Evolutionary conservation across 2,329 filamentous ascomycete genomes (phyloP), one percentile per base, ranked within the genome.

Genomic region (Xenosphaeropsis pyriputrescens): DNA sequence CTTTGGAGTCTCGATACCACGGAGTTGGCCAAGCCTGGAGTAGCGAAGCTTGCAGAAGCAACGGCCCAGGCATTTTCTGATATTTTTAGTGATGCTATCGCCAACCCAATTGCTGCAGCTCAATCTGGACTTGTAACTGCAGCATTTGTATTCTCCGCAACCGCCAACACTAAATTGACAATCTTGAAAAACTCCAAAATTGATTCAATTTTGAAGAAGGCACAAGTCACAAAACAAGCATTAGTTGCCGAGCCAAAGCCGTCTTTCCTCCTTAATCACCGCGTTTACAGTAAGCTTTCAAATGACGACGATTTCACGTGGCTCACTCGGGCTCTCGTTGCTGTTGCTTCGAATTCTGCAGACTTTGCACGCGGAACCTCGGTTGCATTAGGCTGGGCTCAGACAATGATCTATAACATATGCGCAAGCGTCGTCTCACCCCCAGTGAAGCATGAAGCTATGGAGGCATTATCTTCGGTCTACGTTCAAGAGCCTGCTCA

Each of bases 101-200:
- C 79, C 17, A 96, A 94, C 57, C 78, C 89, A 2, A 59, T 85
- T 4, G 70, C 79, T 29, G 79, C 88, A 17, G 75, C 79, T 2
- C 89, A 95, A 55, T 89, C 68, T 49, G 88, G 88, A 9, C 67
- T 88, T n/a, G 70, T 93, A 38, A 77, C 82, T 12, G 78, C 78
- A 26, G 85, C 82, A 31, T 86, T 85, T 55, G 75, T 91, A 38
- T 68, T 82, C 34, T 69, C 74, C 29, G 74, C 80, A 16, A 59
- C 93, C 12, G 69, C 65, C 39, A 52, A 68, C 18, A 57, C 68
- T 2, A 67, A 67, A 45, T 65, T 79, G 19, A 54, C 63, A 9
- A 51, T 74, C 11, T 60, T 73, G 39, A 63, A 64, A 17, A 64
- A 68, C 29, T 62, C 75, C 12, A 72, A 77, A 37, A 66, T 69